These are phyloP conservation scores for Paraconiothyrium brasiliense DNA, from an alignment of 2,329 filamentous ascomycete species.

Conservation along the genomic window DNA sequence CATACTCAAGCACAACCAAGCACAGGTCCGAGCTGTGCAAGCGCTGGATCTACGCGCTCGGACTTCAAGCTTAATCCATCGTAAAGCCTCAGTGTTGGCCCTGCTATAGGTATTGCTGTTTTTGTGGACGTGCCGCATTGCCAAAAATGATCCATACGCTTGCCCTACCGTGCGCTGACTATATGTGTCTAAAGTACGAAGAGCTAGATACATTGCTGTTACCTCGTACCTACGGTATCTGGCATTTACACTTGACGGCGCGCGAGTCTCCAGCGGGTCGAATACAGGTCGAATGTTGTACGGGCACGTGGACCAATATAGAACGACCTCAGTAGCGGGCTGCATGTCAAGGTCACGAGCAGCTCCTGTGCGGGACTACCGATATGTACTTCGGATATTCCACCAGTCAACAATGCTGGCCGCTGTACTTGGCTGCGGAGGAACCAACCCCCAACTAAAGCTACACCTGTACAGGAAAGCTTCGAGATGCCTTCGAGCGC, in stretches of 20 bases:
- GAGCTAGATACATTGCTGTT: not conserved
- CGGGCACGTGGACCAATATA: constrained; percentile 6
- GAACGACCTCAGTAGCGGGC: not conserved
- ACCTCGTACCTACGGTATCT: not conserved
- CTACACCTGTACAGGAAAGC: constrained; percentile 21
- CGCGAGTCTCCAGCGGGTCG: not conserved
- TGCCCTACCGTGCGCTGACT: not conserved
- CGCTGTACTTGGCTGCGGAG: constrained; percentile 11
- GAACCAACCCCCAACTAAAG: constrained; percentile 3
- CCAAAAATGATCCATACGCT: not conserved
- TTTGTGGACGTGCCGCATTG: not conserved
- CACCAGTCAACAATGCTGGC: constrained; percentile 22
- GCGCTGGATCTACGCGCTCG: constrained; percentile 2
- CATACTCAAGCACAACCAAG: constrained; percentile 7
- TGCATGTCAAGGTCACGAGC: constrained; percentile 9
- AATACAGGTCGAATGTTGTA: not conserved
- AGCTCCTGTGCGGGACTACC: not conserved
- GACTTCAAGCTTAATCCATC: not conserved
- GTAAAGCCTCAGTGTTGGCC: not conserved
- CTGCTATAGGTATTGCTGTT: not conserved
- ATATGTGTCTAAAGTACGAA: too few species aligned
- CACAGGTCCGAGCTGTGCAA: constrained; percentile 6
- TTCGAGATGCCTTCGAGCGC: constrained; percentile 17
- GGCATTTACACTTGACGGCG: not conserved
- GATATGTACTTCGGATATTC: constrained; percentile 12